Conservation (phyloP, 352 stramenopile genomes). For the Pilasporangium apinafurcum region DNA sequence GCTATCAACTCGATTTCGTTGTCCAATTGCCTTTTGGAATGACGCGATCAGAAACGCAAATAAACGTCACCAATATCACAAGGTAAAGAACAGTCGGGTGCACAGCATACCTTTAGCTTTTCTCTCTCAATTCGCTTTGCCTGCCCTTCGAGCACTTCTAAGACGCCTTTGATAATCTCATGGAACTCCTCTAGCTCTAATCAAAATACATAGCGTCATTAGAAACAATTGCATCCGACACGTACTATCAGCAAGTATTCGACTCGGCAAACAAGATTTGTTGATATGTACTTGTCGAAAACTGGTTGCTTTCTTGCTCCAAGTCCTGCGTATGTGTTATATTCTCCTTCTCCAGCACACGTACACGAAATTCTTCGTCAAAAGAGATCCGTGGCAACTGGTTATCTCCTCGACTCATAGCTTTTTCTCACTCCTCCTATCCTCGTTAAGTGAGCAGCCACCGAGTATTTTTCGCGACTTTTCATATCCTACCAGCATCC, state of each 20-base stretch:
- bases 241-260: too few species aligned
- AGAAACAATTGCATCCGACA: too few species aligned
- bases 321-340: slow-evolving; percentile 69
- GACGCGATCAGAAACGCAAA: background rate
- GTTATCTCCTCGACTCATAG: slow-evolving; percentile 67
- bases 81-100: background rate
- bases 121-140: slow-evolving; percentile 74
- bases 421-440: too few species aligned
- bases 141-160: slow-evolving; percentile 76
- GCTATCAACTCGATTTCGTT: slow-evolving; percentile 74
- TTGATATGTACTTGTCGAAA: slow-evolving; percentile 45
- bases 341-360: slow-evolving; percentile 76
- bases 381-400: slow-evolving; percentile 72
- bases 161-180: slow-evolving; percentile 69
- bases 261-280: background rate
- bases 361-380: slow-evolving; percentile 75
- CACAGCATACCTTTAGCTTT: slow-evolving; percentile 57
- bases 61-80: background rate
- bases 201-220: background rate
- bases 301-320: slow-evolving; percentile 81
- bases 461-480: too few species aligned
- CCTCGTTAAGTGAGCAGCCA: too few species aligned
- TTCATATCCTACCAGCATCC: too few species aligned
- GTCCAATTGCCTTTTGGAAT: slow-evolving; percentile 52
- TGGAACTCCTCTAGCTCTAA: slow-evolving; percentile 80